Evolutionary conservation across 2,329 filamentous ascomycete genomes (phyloP).

Genomic region (Bipolaris zeicola): DNA sequence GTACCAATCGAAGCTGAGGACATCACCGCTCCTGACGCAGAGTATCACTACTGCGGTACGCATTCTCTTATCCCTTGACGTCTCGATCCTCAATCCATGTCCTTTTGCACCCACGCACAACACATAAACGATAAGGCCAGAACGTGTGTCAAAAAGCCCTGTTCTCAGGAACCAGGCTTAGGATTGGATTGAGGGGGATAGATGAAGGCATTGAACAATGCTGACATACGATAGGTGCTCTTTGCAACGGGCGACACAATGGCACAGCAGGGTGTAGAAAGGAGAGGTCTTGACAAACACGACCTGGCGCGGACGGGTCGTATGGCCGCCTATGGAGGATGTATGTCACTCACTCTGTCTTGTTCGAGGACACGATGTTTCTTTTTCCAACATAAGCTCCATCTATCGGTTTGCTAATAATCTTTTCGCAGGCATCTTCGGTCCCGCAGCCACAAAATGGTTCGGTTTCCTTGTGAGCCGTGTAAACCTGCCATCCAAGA

Average conservation of each 20-base stretch:
- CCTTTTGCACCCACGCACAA: neutral
- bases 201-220: neutral
- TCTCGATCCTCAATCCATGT: neutral
- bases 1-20: constrained; percentile 85
- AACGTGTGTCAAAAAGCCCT: neutral
- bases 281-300: constrained; percentile 76
- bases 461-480: constrained; percentile 77
- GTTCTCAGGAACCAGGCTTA: neutral
- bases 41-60: constrained; percentile 80
- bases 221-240: constrained; percentile 62
- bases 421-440: constrained; percentile 71
- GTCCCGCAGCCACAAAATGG: constrained; percentile 86
- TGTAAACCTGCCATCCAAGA: constrained; percentile 67
- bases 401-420: neutral
- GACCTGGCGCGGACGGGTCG: constrained; percentile 71
- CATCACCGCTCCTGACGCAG: constrained; percentile 86
- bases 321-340: constrained; percentile 80
- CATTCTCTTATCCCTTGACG: neutral
- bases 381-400: neutral
- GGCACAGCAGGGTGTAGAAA: constrained; percentile 89
- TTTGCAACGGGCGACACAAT: constrained; percentile 91
- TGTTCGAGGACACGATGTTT: neutral
- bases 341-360: constrained; percentile 54
- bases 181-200: neutral
- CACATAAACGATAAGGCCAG: neutral